Evolutionary conservation across 1,139 yeast genomes (phyloP), one percentile per base, ranked within the genome.

Genomic region (Saccharomyces hybrid): DNA sequence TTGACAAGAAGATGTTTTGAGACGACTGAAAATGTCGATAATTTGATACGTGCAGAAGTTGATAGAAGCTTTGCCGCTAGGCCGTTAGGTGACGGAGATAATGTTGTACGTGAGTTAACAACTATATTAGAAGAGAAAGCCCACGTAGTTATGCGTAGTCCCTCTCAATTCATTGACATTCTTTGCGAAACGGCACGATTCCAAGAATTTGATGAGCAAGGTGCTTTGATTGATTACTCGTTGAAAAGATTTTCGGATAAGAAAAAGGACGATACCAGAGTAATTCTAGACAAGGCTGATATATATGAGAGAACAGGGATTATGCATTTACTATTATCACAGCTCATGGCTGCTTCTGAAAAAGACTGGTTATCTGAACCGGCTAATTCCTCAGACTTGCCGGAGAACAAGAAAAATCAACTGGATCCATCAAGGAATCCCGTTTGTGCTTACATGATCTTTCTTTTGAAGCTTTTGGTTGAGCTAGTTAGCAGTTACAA

Each of bases 401-500:
- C 59, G 7, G 58, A 63, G 12, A 53, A 58, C n/a, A 70, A 67
- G 29, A 69, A 68, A 1, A 72, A 70, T 28, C 63, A 68, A 64
- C 53, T 66, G 50, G 63, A 76, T 67, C 65, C 71, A 64, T 50
- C 75, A 11, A 75, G 72, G 51, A 78, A 78, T 58, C 71, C 74
- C 11, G 76, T 79, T 38, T 87, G 85, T 67, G 77, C 84, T 0
- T 84, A 86, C 64, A 82, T 83, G 54, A 78, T 86, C 51, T 88
- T 84, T 65, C 71, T 91, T 47, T 71, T 91, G 47, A 88, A 84
- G 63, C 72, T 82, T 0, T 70, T 90, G 42, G 78, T 85, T 0
- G 98, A 91, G 62, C 73, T 90, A 14, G 70, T 90, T 19, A 82
- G 85, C 2, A 86, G 96, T 1, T 91, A 90, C 69, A 86, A 85